Base-by-base conservation (phyloP, 805 yeast species). In the Metschnikowia reukaufii region DNA sequence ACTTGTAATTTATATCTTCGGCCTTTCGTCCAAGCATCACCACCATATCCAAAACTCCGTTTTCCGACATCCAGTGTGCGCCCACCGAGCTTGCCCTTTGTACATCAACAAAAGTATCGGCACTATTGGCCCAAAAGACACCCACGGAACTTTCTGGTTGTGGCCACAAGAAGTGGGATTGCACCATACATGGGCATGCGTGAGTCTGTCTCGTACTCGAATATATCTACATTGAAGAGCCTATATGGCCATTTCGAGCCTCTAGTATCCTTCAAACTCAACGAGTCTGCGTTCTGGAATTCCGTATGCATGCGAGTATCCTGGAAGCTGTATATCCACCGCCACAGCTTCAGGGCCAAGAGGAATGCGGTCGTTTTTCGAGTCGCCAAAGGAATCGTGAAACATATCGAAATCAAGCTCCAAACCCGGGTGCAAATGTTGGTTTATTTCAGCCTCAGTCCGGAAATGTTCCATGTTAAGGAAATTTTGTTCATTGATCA, bases 21-120 rank as follows among this genome's bases (percentile, higher is more conserved):
- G 88, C 84, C 0, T 79, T 74, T 2, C 73, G 66, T 13, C 82
- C 94, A 29, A 88, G 71, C 39, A 90, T 68, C 15, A 88, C 62
- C 31, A 88, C 75, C 8, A 91, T 68, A 62, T 94, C 98, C 39
- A 94, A 57, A 19, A 84, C 68, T 23, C 98, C 98, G 57, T 82
- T 80, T 64, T 94, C 99, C 0, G 97, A 88, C 51, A 92, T 86
- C 97, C 98, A 92, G 65, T 94, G 99, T 1, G 95, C 75, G 42
- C 63, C 63, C 1, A 82, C 70, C 6, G 68, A 58, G 1, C 50
- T 44, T 2, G 56, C 31, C 50, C 76, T 78, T 32, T 70, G 68
- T 40, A 94, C 78, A 59, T 94, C 96, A 36, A 94, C 72, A 70
- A 83, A 91, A 0, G 97, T 90, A 61, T 94, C 99, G 1, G 98